These are phyloP conservation scores for Fusarium sp. DNA, from an alignment of 2,329 filamentous ascomycete genomes.

Conservation along the genomic window DNA sequence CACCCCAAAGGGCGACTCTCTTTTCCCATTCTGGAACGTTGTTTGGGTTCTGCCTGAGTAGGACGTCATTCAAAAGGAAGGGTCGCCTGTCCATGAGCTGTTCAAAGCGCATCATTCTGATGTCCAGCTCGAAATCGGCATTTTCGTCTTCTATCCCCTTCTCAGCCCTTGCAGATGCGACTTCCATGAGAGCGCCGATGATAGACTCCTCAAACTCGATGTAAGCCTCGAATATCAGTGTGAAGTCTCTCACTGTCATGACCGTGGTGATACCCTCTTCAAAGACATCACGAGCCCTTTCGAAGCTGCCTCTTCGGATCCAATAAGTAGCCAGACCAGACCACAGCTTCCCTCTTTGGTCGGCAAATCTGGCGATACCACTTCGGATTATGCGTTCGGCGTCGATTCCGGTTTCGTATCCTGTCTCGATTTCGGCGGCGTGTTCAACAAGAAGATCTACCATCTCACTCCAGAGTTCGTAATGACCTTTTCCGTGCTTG, in stretches of 20 bases:
- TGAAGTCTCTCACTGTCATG: conserved; percentile 98
- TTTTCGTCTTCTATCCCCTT: conserved; percentile 83
- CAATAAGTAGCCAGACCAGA: conserved; percentile 95
- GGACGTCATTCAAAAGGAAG: conserved; percentile 95
- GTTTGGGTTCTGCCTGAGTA: conserved; percentile 94
- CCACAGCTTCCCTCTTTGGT: conserved; percentile 96
- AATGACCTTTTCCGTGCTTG: conserved; percentile 93
- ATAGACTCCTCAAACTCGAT: conserved; percentile 97
- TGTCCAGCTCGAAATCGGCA: conserved; percentile 93
- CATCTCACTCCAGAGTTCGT: conserved; percentile 98
- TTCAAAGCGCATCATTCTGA: conserved; percentile 97
- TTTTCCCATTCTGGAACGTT: conserved; percentile 98
- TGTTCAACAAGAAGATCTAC: conserved; percentile 93
- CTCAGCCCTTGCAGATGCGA: conserved; percentile 82
- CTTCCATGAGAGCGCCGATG: conserved; percentile 90
- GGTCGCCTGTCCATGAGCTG: conserved; percentile 97
- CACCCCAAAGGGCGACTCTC: conserved; percentile 92
- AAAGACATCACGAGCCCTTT: conserved; percentile 91
- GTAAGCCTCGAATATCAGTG: conserved; percentile 95
- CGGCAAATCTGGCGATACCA: conserved; percentile 89
- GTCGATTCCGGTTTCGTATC: conserved; percentile 84
- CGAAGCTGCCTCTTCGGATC: conserved; percentile 93
- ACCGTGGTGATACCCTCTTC: conserved; percentile 97
- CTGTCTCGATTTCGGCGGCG: conserved; percentile 85
- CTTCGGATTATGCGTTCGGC: conserved; percentile 94